A percentile compares a stretch with the other conserved stretches of the same genome.
phyloP scores from a whole-genome alignment of 192 early-diverging fungal species.

The Pilaira anomala region DNA sequence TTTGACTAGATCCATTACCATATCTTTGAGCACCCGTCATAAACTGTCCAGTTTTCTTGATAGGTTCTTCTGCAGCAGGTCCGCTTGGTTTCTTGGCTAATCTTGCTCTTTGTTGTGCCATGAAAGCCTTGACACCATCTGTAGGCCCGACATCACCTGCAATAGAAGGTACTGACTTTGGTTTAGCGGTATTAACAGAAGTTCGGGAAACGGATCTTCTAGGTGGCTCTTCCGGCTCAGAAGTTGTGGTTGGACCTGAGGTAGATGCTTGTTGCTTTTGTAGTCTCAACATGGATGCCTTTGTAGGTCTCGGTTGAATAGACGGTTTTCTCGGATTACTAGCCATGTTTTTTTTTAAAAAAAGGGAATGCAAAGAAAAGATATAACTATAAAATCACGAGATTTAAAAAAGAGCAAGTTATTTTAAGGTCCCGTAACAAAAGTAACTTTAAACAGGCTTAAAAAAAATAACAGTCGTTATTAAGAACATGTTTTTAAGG shows the following conservation, averaged over 20 bases:
- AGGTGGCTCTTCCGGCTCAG: not conserved
- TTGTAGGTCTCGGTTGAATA: slow-evolving; percentile 23
- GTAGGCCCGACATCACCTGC: slow-evolving; percentile 6
- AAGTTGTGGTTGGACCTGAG: not conserved
- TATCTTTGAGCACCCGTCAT: slow-evolving; percentile 21
- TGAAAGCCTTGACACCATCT: slow-evolving; percentile 32
- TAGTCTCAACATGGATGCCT: slow-evolving; percentile 12
- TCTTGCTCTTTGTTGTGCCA: slow-evolving; percentile 31
- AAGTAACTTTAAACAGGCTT: too few species aligned
- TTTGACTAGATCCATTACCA: not conserved
- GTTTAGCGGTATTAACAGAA: not conserved
- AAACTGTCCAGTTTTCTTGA: not conserved
- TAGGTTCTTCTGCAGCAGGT: not conserved
- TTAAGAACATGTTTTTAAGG: too few species aligned
- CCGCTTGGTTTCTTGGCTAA: not conserved
- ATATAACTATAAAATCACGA: too few species aligned
- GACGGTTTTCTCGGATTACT: slow-evolving; percentile 6
- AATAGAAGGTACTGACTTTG: not conserved
- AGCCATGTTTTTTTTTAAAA: not conserved
- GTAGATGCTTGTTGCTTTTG: not conserved
- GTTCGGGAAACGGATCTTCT: not conserved
- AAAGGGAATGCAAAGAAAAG: too few species aligned
- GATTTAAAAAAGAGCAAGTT: too few species aligned
- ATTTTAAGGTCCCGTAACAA: too few species aligned
- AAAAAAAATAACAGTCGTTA: too few species aligned